A percentile compares a stretch with the other conserved stretches of the same genome.
Conservation (phyloP, 106 monocot genomes). For the Dendrobium nobile region DNA sequence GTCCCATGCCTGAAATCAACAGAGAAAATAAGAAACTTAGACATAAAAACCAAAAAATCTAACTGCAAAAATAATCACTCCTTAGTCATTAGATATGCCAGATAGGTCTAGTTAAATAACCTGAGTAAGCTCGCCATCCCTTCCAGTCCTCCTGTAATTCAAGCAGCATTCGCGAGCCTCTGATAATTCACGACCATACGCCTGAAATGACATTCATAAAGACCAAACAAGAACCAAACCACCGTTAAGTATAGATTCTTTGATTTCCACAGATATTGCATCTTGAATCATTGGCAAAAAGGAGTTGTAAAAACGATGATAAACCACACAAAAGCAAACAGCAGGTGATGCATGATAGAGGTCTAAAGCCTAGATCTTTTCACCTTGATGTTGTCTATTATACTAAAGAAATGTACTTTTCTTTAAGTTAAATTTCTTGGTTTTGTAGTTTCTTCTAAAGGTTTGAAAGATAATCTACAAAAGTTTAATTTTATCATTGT, state of each 20-base stretch:
- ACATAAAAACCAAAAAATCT: not conserved
- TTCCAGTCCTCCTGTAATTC: constrained; percentile 80
- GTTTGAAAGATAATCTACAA: not conserved
- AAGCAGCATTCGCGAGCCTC: constrained; percentile 94
- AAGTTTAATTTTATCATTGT: not conserved
- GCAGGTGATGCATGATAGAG: not conserved
- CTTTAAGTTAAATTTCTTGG: not conserved
- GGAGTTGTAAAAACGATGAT: not conserved
- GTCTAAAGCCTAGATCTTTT: not conserved
- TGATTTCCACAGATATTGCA: not conserved
- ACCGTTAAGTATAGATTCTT: not conserved
- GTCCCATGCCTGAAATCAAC: constrained; percentile 83
- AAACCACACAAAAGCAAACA: not conserved
- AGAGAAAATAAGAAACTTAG: not conserved
- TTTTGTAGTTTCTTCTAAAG: no score
- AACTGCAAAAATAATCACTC: constrained; percentile 1
- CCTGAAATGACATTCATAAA: constrained; percentile 28
- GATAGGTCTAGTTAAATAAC: constrained; percentile 19
- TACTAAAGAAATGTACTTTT: no score
- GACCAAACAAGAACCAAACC: not conserved
- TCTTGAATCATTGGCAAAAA: not conserved
- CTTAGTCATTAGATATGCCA: not conserved
- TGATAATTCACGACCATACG: constrained; percentile 86
- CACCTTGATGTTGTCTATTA: no score
- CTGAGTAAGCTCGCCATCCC: constrained; percentile 95